Base-by-base conservation (phyloP, 805 yeast genomes). In the Teunomyces tritomae region DNA sequence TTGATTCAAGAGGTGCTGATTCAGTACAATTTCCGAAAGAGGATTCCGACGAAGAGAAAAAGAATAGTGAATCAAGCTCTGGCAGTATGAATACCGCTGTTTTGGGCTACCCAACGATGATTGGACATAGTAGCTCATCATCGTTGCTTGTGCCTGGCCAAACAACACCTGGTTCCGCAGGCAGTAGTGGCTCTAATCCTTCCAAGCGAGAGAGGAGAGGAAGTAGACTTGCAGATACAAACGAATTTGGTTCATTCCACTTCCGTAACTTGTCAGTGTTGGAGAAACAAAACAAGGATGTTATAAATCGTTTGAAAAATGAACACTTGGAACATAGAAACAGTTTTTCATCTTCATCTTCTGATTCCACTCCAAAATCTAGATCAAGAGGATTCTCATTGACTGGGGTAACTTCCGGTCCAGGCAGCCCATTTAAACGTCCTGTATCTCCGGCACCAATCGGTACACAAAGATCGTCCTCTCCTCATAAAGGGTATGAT, bases 261-360 rank as follows among this genome's bases (percentile, higher is more conserved):
- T 94, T 88, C 68, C 77, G 97, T 54, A 94, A 94, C 62, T 70
- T 94, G 52, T 84, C 92, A 4, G 94, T 94, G 5, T 76, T 95
- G 47, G 98, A 94, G 57, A 87, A 87, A 57, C 97, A 96, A 7
- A 94, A 94, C 61, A 89, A 89, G 60, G 97, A 91, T 67, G 91
- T 87, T 10, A 89, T 94, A 53, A 87, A 88, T 58, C 73, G 96
- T 52, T 77, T 94, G 61, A 87, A 90, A 59, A 84, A 77, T 28
- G 98, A 92, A 62, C 96, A 89, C 63, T 55, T 84, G 53, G 88
- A 83, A 53, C 83, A 80, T 55, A 72, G 68, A 51, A 73, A 68
- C 47, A 76, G 81, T 43, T 64, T 72, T 39, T 74, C 84, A 6
- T 67, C 78, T 1, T 72, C 83, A 0, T 73, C 81, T 2, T 74